These are phyloP conservation scores for Avena eriantha DNA, from an alignment of 176 grass and related monocot genomes.

Conservation along the genomic window DNA sequence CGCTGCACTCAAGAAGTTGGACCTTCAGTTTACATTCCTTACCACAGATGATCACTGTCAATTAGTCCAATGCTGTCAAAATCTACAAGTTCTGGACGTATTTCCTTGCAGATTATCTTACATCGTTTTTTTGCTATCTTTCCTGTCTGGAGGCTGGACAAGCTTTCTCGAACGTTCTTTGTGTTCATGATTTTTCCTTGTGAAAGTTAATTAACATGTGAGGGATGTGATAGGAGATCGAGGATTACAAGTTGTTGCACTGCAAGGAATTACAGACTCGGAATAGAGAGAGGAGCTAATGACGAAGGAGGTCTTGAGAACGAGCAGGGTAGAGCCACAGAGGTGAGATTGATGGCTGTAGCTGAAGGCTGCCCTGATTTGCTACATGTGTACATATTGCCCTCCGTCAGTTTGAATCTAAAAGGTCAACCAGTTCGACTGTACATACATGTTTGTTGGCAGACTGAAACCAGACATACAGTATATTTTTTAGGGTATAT, in stretches of 20 bases:
- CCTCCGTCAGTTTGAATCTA: slow-evolving; percentile 49
- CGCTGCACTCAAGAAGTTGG: slow-evolving; percentile 74
- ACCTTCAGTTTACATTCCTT: slow-evolving; percentile 86
- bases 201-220: slow-evolving; percentile 52
- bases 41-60: slow-evolving; percentile 91
- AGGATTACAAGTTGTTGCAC: slow-evolving; percentile 82
- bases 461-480: not conserved
- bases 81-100: slow-evolving; percentile 91
- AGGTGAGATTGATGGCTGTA: slow-evolving; percentile 74
- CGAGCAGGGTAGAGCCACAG: slow-evolving; percentile 76
- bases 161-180: not conserved
- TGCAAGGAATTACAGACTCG: slow-evolving; percentile 93
- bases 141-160: slow-evolving; percentile 27
- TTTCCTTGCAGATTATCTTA: slow-evolving; percentile 10
- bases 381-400: slow-evolving; percentile 81
- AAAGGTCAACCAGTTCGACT: slow-evolving; percentile 51
- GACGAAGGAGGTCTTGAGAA: slow-evolving; percentile 83
- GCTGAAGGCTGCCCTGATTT: slow-evolving; percentile 78
- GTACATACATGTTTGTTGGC: slow-evolving; percentile 47
- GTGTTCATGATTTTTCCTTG: slow-evolving; percentile 27
- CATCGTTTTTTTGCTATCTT: slow-evolving; percentile 24
- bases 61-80: slow-evolving; percentile 86
- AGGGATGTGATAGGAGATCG: slow-evolving; percentile 92
- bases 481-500: too few relatives aligned
- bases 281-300: slow-evolving; percentile 92